phyloP scores from a whole-genome alignment of 2,329 filamentous ascomycete genomes.

The Xylaria arbuscula region DNA sequence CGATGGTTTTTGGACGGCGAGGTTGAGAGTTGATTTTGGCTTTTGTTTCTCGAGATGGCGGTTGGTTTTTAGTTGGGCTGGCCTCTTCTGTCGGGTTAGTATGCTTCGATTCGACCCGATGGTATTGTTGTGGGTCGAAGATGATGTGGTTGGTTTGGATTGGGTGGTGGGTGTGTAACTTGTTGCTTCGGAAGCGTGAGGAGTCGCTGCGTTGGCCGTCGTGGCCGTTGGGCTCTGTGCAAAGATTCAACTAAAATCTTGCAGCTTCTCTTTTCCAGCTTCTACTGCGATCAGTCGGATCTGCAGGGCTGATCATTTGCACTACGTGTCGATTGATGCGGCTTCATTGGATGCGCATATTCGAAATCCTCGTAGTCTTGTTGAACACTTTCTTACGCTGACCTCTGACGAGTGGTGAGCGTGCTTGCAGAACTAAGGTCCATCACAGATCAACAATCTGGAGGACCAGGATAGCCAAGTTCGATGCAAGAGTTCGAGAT shows the following conservation, averaged over 20 bases:
- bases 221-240: neutral
- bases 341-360: neutral
- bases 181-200: neutral
- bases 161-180: constrained; percentile 4
- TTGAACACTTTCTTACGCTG: too few species aligned
- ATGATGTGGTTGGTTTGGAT: neutral
- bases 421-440: neutral
- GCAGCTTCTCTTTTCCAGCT: neutral
- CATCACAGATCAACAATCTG: neutral
- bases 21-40: neutral
- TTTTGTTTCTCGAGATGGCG: neutral
- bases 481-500: neutral
- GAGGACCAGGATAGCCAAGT: neutral
- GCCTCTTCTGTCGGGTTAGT: neutral
- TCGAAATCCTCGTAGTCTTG: neutral
- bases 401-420: neutral
- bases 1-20: neutral
- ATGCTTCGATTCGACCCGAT: neutral
- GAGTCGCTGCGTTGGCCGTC: neutral
- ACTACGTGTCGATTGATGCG: neutral
- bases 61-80: neutral
- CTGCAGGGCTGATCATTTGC: neutral
- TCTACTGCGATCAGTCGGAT: neutral
- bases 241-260: neutral
- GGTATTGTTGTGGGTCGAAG: neutral